A percentile compares a stretch with the other conserved stretches of the same genome.
Conservation (phyloP, 2,329 filamentous ascomycete species). For the Colletotrichum zoysiae region DNA sequence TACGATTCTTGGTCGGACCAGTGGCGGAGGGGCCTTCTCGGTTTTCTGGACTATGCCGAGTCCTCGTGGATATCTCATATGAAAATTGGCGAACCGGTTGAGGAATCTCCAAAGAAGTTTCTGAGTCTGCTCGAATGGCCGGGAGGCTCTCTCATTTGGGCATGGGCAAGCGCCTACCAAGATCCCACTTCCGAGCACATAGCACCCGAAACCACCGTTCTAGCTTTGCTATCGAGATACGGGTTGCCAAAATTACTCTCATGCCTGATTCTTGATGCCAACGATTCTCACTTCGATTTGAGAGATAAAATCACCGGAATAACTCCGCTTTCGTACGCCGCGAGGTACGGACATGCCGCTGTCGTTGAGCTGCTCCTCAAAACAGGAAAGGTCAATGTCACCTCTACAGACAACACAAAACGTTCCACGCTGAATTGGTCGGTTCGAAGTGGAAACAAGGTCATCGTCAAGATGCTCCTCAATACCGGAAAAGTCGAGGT, state of each 20-base stretch:
- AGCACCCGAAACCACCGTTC: background rate
- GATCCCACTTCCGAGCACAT: too few species aligned
- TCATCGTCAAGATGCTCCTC: constrained; percentile 34
- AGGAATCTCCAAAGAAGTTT: too few species aligned
- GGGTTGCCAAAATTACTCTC: background rate
- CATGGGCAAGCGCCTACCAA: too few species aligned
- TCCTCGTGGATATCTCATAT: too few species aligned
- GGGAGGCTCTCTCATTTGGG: too few species aligned
- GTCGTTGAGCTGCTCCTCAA: background rate
- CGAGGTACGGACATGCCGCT: fast-evolving
- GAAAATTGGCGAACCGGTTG: too few species aligned
- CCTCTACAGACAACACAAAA: background rate
- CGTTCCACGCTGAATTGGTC: background rate
- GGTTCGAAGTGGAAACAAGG: constrained; percentile 7
- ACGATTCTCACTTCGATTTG: background rate
- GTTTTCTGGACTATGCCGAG: background rate
- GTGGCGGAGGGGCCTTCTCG: too few species aligned
- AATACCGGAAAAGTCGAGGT: background rate
- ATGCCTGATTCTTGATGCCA: background rate
- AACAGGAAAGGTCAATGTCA: background rate
- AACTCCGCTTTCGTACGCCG: background rate
- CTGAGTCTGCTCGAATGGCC: too few species aligned
- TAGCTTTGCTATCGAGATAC: background rate
- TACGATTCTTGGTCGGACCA: too few species aligned
- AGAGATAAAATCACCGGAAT: too few species aligned